phyloP scores from a whole-genome alignment of 441 rosid genomes.

The Omphalea diandra region DNA sequence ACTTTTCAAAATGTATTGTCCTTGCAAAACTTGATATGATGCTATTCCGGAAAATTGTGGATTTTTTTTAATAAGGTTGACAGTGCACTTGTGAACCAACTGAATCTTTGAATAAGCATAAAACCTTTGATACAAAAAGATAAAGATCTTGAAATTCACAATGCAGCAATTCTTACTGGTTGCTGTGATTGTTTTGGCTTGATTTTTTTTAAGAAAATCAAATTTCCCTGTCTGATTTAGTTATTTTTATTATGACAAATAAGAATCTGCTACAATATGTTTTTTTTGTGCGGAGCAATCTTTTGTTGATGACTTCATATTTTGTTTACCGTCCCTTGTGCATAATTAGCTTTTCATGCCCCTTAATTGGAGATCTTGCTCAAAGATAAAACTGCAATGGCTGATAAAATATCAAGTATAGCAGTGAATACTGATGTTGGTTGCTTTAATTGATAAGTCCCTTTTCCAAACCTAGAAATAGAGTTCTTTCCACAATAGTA shows the following conservation, averaged over 20 bases:
- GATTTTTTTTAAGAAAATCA: background rate
- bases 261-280: background rate
- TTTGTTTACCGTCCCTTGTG: background rate
- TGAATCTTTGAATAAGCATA: background rate
- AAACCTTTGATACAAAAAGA: background rate
- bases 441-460: background rate
- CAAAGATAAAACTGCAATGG: background rate
- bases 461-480: background rate
- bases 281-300: background rate
- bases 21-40: background rate
- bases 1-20: background rate
- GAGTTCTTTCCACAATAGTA: conserved; percentile 3
- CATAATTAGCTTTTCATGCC: background rate
- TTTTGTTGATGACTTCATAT: background rate
- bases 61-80: background rate
- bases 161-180: background rate
- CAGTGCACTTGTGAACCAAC: background rate
- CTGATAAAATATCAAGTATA: background rate
- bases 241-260: background rate
- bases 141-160: background rate
- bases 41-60: background rate
- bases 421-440: background rate
- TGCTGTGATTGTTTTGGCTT: background rate
- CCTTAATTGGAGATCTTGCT: background rate
- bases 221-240: background rate